phyloP scores from a whole-genome alignment of 1,139 yeast genomes.

The Trichomonascaceae sp. region DNA sequence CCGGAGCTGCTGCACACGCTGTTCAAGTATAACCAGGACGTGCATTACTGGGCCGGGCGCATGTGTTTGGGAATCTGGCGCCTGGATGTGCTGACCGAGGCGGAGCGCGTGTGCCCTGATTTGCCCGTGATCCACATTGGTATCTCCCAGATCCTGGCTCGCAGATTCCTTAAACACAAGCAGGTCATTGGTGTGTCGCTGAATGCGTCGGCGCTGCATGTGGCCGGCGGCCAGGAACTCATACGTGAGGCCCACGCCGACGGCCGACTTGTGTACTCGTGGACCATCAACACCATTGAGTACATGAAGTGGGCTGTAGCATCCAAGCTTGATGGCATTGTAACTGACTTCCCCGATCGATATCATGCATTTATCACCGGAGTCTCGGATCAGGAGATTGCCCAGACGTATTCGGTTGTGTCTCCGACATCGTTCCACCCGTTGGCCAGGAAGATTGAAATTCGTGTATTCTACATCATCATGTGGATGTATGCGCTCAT shows the following conservation, averaged over 20 bases:
- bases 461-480: conserved; percentile 1
- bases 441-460: conserved; percentile 1
- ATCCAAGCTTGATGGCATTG: conserved; percentile 45
- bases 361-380: conserved; percentile 9
- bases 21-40: conserved; percentile 34
- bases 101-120: conserved; percentile 29
- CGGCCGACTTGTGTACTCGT: conserved; percentile 47
- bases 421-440: conserved; percentile 5
- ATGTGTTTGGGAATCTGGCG: conserved; percentile 79
- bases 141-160: conserved; percentile 29
- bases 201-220: conserved; percentile 29
- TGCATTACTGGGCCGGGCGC: conserved; percentile 52
- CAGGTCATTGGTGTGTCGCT: conserved; percentile 34
- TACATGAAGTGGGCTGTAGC: conserved; percentile 33
- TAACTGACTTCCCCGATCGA: conserved; percentile 45
- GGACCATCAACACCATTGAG: conserved; percentile 59
- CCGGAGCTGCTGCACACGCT: conserved; percentile 40
- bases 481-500: conserved; percentile 4
- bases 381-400: conserved; percentile 10
- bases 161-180: conserved; percentile 24
- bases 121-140: conserved; percentile 43
- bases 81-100: conserved; percentile 46
- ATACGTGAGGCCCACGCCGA: conserved; percentile 28
- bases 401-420: conserved; percentile 8
- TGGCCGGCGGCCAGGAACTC: conserved; percentile 28